Evolutionary conservation across 2,329 filamentous ascomycete species (phyloP).

Genomic region (Ascosphaera apis): DNA sequence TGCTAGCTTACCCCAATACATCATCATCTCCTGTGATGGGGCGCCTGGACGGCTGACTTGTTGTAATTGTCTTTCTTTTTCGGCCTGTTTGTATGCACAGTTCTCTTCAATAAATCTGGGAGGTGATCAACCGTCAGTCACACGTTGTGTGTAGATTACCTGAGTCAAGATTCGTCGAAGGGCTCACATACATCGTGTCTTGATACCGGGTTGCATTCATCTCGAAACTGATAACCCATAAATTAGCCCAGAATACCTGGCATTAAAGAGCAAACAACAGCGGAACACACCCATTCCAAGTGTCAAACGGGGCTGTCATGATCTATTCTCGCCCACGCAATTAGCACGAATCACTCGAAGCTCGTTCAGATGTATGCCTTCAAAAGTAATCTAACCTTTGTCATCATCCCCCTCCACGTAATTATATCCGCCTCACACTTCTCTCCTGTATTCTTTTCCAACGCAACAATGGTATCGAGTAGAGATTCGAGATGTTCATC

Average conservation of each 20-base stretch:
- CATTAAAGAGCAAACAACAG: constrained; percentile 2
- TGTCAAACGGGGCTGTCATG: constrained; percentile 61
- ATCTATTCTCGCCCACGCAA: constrained; percentile 39
- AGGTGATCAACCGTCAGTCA: constrained; percentile 4
- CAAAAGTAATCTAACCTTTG: constrained; percentile 39
- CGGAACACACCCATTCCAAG: constrained; percentile 46
- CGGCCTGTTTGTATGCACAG: constrained; percentile 44
- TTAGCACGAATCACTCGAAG: constrained; percentile 1
- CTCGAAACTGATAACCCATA: too few species aligned
- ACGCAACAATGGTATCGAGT: constrained; percentile 47
- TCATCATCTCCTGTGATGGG: constrained; percentile 58
- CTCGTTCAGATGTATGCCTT: not conserved
- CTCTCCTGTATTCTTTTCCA: constrained; percentile 45
- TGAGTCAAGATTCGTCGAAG: constrained; percentile 1
- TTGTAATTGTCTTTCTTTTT: constrained; percentile 33
- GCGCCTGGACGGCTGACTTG: constrained; percentile 27
- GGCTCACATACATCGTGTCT: constrained; percentile 23
- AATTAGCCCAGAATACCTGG: constrained; percentile 4
- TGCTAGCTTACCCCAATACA: constrained; percentile 52
- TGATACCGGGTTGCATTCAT: constrained; percentile 91
- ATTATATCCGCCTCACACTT: constrained; percentile 56
- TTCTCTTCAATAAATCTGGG: constrained; percentile 81
- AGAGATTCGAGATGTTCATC: constrained; percentile 78
- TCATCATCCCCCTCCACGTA: constrained; percentile 97
- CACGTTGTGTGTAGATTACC: not conserved